Percentiles rank a stretch among this genome's conserved stretches.
Evolutionary conservation across 176 grass and related monocot genomes (phyloP).

Genomic region (Saccharum officinarum): DNA sequence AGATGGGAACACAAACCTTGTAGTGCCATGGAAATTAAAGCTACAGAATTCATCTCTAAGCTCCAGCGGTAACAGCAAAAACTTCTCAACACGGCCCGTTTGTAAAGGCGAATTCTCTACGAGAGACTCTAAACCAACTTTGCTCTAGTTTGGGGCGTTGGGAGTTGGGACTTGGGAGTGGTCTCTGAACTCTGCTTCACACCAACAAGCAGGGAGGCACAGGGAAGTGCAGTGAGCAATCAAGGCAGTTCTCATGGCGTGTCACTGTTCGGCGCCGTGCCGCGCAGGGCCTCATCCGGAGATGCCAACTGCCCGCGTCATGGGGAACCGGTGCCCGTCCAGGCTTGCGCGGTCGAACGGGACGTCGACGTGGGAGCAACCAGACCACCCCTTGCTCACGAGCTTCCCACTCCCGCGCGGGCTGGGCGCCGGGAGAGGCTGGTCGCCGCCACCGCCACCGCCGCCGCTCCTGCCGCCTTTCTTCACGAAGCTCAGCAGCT

Average conservation of each 20-base stretch:
- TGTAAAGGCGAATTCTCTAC: background rate
- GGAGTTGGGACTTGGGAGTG: no score
- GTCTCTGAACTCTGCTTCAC: background rate
- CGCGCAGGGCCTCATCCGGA: constrained; percentile 20
- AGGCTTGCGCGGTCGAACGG: constrained; percentile 40
- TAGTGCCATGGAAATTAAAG: background rate
- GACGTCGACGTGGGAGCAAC: constrained; percentile 37
- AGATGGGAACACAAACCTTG: background rate
- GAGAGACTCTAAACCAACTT: background rate
- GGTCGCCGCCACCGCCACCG: background rate
- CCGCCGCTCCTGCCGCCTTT: constrained; percentile 27
- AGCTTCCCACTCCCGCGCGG: constrained; percentile 28
- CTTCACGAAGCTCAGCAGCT: constrained; percentile 58
- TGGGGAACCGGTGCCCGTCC: constrained; percentile 53
- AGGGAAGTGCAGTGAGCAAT: background rate
- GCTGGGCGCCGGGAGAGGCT: background rate
- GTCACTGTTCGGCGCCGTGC: constrained; percentile 7
- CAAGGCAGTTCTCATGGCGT: background rate
- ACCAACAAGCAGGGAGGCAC: background rate
- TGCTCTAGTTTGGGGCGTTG: background rate
- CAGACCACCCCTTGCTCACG: constrained; percentile 42
- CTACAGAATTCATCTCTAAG: background rate
- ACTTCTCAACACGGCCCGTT: background rate
- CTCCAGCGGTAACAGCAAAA: background rate
- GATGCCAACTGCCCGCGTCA: constrained; percentile 50